phyloP scores from a whole-genome alignment of 139 green algal species.

The Chlamydomonas sphaeroides region DNA sequence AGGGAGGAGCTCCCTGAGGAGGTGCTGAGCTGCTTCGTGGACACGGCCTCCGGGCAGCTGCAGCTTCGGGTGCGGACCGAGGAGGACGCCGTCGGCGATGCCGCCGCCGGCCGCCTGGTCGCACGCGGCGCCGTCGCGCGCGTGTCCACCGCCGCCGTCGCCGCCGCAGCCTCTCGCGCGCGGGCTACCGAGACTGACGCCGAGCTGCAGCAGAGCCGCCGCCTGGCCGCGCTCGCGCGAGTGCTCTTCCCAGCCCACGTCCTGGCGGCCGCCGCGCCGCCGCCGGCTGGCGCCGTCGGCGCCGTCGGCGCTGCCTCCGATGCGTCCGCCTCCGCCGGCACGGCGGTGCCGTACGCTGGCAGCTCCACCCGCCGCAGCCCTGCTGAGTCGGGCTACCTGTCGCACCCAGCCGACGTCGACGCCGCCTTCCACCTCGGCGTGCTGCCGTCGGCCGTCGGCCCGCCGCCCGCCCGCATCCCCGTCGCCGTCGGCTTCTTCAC shows the following conservation, averaged over 20 bases:
- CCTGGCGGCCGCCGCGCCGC: too few species aligned
- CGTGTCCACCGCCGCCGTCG: background rate
- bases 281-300: background rate
- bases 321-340: background rate
- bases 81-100: too few species aligned
- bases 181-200: too few species aligned
- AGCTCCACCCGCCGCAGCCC: background rate
- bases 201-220: too few species aligned
- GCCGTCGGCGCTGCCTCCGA: conserved; percentile 7
- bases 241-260: too few species aligned
- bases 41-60: too few species aligned
- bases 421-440: conserved; percentile 66
- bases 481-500: conserved; percentile 54
- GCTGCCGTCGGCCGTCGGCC: background rate
- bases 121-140: background rate
- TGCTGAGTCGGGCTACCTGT: conserved; percentile 43
- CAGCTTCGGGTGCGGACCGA: too few species aligned
- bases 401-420: conserved; percentile 45
- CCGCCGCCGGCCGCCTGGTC: background rate
- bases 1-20: too few species aligned
- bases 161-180: too few species aligned
- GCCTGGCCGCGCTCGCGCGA: too few species aligned
- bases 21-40: too few species aligned
- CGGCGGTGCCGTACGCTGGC: background rate
- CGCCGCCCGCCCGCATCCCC: conserved; percentile 55